These are phyloP conservation scores for Ajuga reptans DNA, from an alignment of 305 asterid genomes.

Conservation along the genomic window DNA sequence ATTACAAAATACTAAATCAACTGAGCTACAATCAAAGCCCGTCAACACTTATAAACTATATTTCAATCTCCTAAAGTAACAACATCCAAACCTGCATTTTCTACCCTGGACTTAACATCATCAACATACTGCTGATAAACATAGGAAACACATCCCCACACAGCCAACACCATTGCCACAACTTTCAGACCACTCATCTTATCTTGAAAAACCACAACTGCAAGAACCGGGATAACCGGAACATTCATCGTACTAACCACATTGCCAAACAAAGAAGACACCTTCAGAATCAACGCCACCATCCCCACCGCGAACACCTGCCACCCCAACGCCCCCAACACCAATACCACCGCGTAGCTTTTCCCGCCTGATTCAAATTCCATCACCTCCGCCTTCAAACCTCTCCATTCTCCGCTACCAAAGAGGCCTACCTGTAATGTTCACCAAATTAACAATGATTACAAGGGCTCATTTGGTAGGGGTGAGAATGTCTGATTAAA, in stretches of 20 bases:
- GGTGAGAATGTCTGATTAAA: too few species aligned
- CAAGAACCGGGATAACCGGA: constrained; percentile 28
- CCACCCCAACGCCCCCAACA: constrained; percentile 32
- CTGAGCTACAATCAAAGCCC: too few species aligned
- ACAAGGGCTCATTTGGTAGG: too few species aligned
- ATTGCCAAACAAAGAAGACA: constrained; percentile 32
- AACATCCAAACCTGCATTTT: not conserved
- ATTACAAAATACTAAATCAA: too few species aligned
- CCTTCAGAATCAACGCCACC: constrained; percentile 28
- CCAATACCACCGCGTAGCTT: constrained; percentile 20
- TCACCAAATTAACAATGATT: too few species aligned
- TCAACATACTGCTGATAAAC: constrained; percentile 36
- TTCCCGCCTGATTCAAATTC: constrained; percentile 24
- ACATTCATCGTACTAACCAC: constrained; percentile 24
- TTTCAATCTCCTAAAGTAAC: not conserved
- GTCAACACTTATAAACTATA: not conserved
- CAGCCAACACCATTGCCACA: constrained; percentile 31
- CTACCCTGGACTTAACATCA: constrained; percentile 6
- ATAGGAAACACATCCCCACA: constrained; percentile 38
- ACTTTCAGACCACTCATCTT: constrained; percentile 28
- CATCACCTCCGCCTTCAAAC: constrained; percentile 24
- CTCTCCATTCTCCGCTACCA: constrained; percentile 31
- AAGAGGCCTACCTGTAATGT: constrained; percentile 19
- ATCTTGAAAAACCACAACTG: constrained; percentile 29
- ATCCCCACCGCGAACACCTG: constrained; percentile 28